These are phyloP conservation scores for Spatholobus suberectus DNA, from an alignment of 306 rosid species.

Conservation along the genomic window DNA sequence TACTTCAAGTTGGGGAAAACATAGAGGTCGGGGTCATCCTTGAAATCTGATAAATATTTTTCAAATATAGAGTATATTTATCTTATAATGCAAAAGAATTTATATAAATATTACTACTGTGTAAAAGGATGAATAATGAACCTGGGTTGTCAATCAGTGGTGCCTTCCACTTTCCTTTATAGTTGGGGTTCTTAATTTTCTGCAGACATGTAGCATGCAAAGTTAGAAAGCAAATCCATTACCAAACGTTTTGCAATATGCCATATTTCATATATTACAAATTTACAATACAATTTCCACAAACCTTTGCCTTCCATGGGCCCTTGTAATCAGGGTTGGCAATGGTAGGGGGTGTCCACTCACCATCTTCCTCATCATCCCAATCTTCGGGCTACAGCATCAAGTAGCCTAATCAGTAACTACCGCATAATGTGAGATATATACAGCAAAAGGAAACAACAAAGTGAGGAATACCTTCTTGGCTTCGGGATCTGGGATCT, in stretches of 20 bases:
- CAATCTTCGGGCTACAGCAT: slow-evolving; percentile 91
- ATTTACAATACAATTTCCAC: slow-evolving; percentile 24
- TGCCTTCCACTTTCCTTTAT: slow-evolving; percentile 97
- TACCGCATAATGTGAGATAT: neutral
- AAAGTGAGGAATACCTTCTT: slow-evolving; percentile 66
- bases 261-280: neutral
- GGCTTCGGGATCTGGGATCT: slow-evolving; percentile 87
- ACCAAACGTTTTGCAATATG: neutral
- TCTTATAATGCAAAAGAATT: neutral
- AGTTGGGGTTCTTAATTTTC: slow-evolving; percentile 98
- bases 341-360: slow-evolving; percentile 97
- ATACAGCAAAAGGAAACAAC: slow-evolving; percentile 21
- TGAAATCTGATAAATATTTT: slow-evolving; percentile 65
- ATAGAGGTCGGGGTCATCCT: slow-evolving; percentile 92
- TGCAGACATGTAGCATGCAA: slow-evolving; percentile 36
- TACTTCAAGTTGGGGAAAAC: slow-evolving; percentile 93
- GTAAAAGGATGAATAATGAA: slow-evolving; percentile 29
- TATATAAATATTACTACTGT: neutral
- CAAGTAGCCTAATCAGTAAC: slow-evolving; percentile 39
- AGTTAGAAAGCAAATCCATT: slow-evolving; percentile 32
- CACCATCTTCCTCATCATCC: slow-evolving; percentile 99
- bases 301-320: slow-evolving; percentile 94
- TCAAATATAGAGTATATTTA: slow-evolving; percentile 21
- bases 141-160: slow-evolving; percentile 98
- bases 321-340: slow-evolving; percentile 99